phyloP scores from a whole-genome alignment of 1,139 yeast genomes.

The Saccharomyces uvarum region DNA sequence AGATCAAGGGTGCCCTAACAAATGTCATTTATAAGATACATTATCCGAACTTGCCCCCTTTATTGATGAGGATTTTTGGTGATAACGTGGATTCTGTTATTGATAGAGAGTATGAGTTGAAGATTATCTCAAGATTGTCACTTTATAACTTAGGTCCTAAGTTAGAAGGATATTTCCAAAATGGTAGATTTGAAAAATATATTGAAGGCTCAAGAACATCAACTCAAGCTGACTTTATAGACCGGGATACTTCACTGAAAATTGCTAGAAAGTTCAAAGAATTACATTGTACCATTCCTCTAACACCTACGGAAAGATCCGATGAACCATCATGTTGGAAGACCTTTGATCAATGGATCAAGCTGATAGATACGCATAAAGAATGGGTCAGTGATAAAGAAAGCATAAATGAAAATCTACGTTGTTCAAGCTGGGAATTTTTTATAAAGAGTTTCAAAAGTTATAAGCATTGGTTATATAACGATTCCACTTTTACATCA shows the following conservation, averaged over 20 bases:
- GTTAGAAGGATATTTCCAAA: slow-evolving; percentile 71
- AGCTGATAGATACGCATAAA: slow-evolving; percentile 40
- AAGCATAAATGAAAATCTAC: slow-evolving; percentile 37
- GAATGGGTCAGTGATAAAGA: slow-evolving; percentile 28
- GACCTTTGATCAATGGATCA: slow-evolving; percentile 64
- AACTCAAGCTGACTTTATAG: slow-evolving; percentile 60
- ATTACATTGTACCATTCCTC: slow-evolving; percentile 65
- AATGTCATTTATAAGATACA: slow-evolving; percentile 53
- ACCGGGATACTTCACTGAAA: slow-evolving; percentile 57
- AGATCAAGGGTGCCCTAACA: slow-evolving; percentile 72
- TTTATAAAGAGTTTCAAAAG: slow-evolving; percentile 42
- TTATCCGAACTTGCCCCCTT: slow-evolving; percentile 20
- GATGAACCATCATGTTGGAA: slow-evolving; percentile 65
- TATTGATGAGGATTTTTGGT: slow-evolving; percentile 79
- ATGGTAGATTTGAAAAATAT: slow-evolving; percentile 90
- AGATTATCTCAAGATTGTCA: slow-evolving; percentile 59
- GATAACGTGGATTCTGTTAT: slow-evolving; percentile 75
- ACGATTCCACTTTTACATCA: slow-evolving; percentile 1
- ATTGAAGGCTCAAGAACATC: slow-evolving; percentile 53
- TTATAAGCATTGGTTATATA: slow-evolving; percentile 58
- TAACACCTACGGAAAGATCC: slow-evolving; percentile 43
- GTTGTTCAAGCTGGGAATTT: slow-evolving; percentile 42
- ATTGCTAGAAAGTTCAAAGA: slow-evolving; percentile 94
- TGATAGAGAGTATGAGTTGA: slow-evolving; percentile 70
- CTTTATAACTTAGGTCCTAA: slow-evolving; percentile 72